A percentile compares a stretch with the other conserved stretches of the same genome.
These are phyloP conservation scores for Euphrasia arctica DNA, from an alignment of 305 asterid genomes.

Conservation along the genomic window DNA sequence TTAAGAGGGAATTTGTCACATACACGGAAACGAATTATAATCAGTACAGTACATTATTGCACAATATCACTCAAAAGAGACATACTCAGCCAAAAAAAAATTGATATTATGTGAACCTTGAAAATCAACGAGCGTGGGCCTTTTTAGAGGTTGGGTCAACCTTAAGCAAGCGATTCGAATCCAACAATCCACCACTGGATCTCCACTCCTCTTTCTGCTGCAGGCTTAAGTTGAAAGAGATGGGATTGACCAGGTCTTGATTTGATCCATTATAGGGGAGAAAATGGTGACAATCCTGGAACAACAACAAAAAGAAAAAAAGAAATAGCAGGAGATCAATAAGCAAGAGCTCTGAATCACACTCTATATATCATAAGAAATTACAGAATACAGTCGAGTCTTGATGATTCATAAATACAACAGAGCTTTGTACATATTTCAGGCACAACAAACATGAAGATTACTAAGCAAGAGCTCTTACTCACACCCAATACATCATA, in stretches of 20 bases:
- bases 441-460: too few relatives aligned
- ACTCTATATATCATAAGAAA: too few relatives aligned
- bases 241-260: conserved; percentile 40
- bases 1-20: neutral
- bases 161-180: conserved; percentile 31
- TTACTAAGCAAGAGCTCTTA: too few relatives aligned
- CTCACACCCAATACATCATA: too few relatives aligned
- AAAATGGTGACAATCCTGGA: conserved; percentile 50
- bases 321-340: neutral
- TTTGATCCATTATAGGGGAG: conserved; percentile 39
- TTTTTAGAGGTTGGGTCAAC: conserved; percentile 32
- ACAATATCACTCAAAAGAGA: conserved; percentile 2
- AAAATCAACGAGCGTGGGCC: conserved; percentile 38
- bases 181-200: conserved; percentile 36
- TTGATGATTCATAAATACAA: too few relatives aligned
- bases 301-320: conserved; percentile 11
- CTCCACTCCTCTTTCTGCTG: conserved; percentile 51
- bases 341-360: too few relatives aligned
- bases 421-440: too few relatives aligned
- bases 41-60: neutral
- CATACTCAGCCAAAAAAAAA: neutral
- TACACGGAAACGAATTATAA: neutral
- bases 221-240: conserved; percentile 32
- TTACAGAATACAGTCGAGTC: too few relatives aligned
- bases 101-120: conserved; percentile 52